phyloP scores from a whole-genome alignment of 2,329 filamentous ascomycete genomes.

The Trichoderma koningii region DNA sequence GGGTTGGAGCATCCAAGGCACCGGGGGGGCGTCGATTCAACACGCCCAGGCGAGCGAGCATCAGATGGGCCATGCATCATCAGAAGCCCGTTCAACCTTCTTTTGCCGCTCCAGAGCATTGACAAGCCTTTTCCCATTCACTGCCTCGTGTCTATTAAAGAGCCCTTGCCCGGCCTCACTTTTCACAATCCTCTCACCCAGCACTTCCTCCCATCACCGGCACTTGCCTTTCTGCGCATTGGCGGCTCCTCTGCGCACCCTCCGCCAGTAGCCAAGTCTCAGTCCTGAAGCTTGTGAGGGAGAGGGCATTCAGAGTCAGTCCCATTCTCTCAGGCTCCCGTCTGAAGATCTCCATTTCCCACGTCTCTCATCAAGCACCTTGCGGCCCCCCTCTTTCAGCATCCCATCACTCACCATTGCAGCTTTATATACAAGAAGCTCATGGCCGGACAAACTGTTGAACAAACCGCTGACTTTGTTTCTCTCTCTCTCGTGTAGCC shows the following conservation, averaged over 20 bases:
- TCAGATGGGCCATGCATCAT: constrained; percentile 12
- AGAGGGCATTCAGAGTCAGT: constrained; percentile 27
- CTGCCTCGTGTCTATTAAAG: constrained; percentile 27
- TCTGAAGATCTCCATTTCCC: background rate
- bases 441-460: background rate
- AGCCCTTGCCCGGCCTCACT: constrained; percentile 19
- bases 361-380: background rate
- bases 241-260: constrained; percentile 7
- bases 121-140: constrained; percentile 20
- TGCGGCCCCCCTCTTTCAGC: background rate
- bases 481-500: constrained; percentile 16
- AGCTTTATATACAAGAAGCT: constrained; percentile 5
- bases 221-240: constrained; percentile 12
- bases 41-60: background rate
- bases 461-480: constrained; percentile 17
- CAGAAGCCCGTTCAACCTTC: background rate
- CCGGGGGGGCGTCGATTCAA: constrained; percentile 24
- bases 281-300: constrained; percentile 10
- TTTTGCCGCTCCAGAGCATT: background rate
- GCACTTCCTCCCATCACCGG: constrained; percentile 17
- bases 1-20: constrained; percentile 5
- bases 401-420: constrained; percentile 4
- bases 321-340: constrained; percentile 5
- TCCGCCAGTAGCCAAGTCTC: constrained; percentile 20
- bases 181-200: constrained; percentile 21